These are phyloP conservation scores for Aspergillus sp. DNA, from an alignment of 2,329 filamentous ascomycete species.

Conservation along the genomic window DNA sequence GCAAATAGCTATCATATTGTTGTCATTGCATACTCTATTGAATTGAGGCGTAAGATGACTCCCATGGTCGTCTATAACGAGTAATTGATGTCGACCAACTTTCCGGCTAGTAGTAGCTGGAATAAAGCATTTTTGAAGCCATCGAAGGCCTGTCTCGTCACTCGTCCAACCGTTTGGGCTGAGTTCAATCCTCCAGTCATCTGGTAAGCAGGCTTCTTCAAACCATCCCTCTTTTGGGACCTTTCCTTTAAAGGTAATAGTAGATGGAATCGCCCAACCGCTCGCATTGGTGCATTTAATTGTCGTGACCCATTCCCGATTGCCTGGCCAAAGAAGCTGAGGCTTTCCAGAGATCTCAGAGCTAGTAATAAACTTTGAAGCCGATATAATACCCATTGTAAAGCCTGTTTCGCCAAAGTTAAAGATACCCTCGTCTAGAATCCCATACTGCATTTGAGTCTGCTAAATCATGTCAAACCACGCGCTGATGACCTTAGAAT, in stretches of 20 bases:
- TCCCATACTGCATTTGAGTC: constrained; percentile 9
- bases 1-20: constrained; percentile 2
- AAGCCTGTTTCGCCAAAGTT: constrained; percentile 22
- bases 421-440: constrained; percentile 15
- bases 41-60: constrained; percentile 2
- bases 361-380: constrained; percentile 7
- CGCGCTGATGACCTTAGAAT: background rate
- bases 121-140: background rate
- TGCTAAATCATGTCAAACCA: background rate
- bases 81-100: background rate
- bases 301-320: background rate
- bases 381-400: constrained; percentile 15
- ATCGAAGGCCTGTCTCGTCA: background rate
- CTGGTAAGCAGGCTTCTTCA: background rate
- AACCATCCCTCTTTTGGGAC: background rate
- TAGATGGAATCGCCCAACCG: background rate
- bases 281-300: background rate
- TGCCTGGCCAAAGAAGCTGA: background rate
- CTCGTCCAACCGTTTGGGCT: background rate
- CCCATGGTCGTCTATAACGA: background rate
- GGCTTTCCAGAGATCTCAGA: background rate
- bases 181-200: background rate
- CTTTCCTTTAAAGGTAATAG: constrained; percentile 7
- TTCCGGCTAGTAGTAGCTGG: background rate
- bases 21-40: background rate